Conservation (phyloP, 164 flowering plant species). For the Stephania japonica region DNA sequence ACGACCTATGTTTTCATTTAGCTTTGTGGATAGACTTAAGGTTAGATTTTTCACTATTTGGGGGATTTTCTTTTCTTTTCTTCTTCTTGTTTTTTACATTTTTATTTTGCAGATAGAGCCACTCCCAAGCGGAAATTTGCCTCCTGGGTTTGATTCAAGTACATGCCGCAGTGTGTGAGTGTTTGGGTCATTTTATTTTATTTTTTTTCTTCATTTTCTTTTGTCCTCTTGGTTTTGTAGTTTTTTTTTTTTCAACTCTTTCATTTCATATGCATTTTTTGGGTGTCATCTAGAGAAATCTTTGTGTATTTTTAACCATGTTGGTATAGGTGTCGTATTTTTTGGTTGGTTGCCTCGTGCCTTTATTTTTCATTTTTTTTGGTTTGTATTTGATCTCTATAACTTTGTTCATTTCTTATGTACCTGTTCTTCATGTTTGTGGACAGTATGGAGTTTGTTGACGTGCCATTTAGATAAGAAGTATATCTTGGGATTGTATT, state of each 20-base stretch:
- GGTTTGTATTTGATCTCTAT: background rate
- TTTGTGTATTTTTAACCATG: background rate
- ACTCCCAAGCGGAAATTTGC: constrained; percentile 38
- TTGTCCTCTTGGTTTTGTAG: background rate
- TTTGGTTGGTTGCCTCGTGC: background rate
- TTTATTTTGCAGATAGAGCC: constrained; percentile 38
- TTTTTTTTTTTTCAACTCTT: background rate
- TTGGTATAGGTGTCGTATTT: background rate
- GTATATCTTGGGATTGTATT: background rate
- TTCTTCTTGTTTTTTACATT: constrained; percentile 9
- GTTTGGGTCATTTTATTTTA: constrained; percentile 15
- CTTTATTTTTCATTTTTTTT: background rate
- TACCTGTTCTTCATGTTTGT: background rate
- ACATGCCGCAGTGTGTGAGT: constrained; percentile 43
- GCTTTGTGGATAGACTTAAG: background rate
- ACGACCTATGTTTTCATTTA: background rate
- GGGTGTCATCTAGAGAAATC: background rate
- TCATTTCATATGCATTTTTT: constrained; percentile 4
- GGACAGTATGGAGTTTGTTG: background rate
- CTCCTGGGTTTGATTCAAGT: constrained; percentile 42
- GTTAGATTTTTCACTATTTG: constrained; percentile 11
- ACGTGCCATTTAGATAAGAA: background rate
- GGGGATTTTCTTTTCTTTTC: background rate
- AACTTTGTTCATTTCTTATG: background rate
- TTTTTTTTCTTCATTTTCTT: constrained; percentile 4